Evolutionary conservation across 2,329 filamentous ascomycete genomes (phyloP), one percentile per base, ranked within the genome.

Genomic region (Scleromitrula shiraiana): DNA sequence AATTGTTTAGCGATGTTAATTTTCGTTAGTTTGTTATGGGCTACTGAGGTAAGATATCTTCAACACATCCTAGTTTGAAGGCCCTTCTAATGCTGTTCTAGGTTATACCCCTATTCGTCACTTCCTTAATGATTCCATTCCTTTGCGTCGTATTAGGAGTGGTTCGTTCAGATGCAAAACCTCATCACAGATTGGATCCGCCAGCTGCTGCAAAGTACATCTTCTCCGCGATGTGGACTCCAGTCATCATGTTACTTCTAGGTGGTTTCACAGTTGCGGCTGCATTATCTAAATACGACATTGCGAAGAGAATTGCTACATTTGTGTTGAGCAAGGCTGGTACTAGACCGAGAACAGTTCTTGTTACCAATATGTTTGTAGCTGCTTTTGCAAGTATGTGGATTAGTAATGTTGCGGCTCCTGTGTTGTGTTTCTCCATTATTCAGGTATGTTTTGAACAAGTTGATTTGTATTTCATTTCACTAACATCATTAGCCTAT

Each of bases 291-390:
- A 98, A 98, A 66, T 95, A 95, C 67, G 93, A 90, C 58, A 97
- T 98, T 61, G 93, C 95, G 52, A 96, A 97, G 69, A 85, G 93
- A 63, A 89, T 98, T 70, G 93, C 93, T 2, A 96, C 91, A 1
- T 88, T 97, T 60, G 87, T 98, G 23, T 76, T 98, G 27, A 95
- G 89, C 72, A 97, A 95, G 70, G 93, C 93, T 7, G 93, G 93
- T 6, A 96, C 93, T 3, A 85, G 83, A 59, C 93, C 93, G 8
- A 77, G 83, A 47, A 91, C 87, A 2, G 93, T 98, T 3, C 75
- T 98, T 4, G 69, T 98, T n/a, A 93, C 91, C 46, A 96, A 91
- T 69, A 98, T 98, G 93, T 90, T 96, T 59, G 93, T 98, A 35
- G 90, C 91, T 47, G 94, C 93, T 62, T 94, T 98, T 65, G 85